Percentiles rank a stretch among this genome's conserved stretches.
phyloP scores from a whole-genome alignment of 1,284 basidiomycete genomes.

The Prillingera fragicola region DNA sequence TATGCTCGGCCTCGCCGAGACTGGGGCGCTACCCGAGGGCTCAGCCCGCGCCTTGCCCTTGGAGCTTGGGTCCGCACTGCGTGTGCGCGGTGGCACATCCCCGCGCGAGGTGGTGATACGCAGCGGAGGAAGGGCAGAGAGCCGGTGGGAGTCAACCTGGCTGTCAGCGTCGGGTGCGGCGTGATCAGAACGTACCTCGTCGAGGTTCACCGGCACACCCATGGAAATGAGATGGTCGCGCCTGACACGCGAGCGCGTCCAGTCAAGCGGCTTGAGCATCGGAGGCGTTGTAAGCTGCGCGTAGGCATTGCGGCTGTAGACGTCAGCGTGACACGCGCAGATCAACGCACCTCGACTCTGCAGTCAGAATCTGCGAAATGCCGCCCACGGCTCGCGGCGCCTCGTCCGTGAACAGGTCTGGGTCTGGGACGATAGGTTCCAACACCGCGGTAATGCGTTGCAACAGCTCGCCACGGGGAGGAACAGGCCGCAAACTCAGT shows the following conservation, averaged over 20 bases:
- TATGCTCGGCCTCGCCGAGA: constrained; percentile 1
- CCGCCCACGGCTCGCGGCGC: constrained; percentile 73
- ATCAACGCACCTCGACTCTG: constrained; percentile 56
- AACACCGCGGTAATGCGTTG: constrained; percentile 62
- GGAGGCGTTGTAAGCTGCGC: constrained; percentile 53
- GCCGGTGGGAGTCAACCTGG: constrained; percentile 60
- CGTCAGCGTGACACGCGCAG: constrained; percentile 23
- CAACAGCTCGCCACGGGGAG: constrained; percentile 56
- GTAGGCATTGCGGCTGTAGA: constrained; percentile 65
- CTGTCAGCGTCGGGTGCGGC: neutral
- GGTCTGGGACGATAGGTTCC: constrained; percentile 57
- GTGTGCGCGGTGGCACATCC: constrained; percentile 42
- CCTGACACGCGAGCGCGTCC: constrained; percentile 81
- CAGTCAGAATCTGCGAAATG: constrained; percentile 66
- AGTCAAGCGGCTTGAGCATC: constrained; percentile 68
- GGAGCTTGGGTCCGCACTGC: constrained; percentile 34
- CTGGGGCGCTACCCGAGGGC: neutral
- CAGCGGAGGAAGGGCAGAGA: constrained; percentile 67
- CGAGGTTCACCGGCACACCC: constrained; percentile 85
- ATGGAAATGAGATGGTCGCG: constrained; percentile 81
- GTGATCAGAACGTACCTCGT: constrained; percentile 63
- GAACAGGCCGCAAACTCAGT: constrained; percentile 60
- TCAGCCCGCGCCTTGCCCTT: constrained; percentile 15
- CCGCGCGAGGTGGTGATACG: constrained; percentile 63
- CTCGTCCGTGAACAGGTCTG: constrained; percentile 60